A percentile compares a stretch with the other conserved stretches of the same genome.
These are phyloP conservation scores for Cyclotella atomus DNA, from an alignment of 108 stramenopile species.

Conservation along the genomic window DNA sequence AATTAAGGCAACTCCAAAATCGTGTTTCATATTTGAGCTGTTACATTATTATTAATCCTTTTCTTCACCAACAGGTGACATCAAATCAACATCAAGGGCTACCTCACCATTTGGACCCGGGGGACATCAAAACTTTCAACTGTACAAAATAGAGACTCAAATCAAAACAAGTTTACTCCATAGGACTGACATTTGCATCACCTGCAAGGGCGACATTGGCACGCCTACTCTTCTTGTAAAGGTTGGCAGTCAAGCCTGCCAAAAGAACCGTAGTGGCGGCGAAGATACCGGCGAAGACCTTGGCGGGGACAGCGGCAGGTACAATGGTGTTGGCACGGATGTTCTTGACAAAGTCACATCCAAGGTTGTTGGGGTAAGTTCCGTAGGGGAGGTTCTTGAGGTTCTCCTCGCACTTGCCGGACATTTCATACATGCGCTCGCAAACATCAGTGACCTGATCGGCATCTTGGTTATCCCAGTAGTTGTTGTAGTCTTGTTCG, in stretches of 20 bases:
- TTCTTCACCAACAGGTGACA: not conserved
- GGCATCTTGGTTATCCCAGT: constrained; percentile 33
- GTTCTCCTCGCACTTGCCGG: constrained; percentile 84
- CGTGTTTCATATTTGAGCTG: not conserved
- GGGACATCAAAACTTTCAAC: not conserved
- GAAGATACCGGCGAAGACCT: constrained; percentile 43
- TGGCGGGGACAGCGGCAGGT: constrained; percentile 16
- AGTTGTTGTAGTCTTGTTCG: constrained; percentile 50
- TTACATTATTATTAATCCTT: not conserved
- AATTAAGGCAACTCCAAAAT: not conserved
- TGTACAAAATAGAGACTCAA: not conserved
- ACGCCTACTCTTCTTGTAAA: constrained; percentile 29
- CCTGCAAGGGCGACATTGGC: constrained; percentile 25
- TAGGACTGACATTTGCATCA: constrained; percentile 1
- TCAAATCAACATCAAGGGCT: not conserved
- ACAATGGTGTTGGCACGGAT: constrained; percentile 5
- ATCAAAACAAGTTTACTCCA: constrained; percentile 1
- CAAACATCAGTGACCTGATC: constrained; percentile 71
- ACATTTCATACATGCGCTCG: constrained; percentile 60
- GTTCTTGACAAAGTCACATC: constrained; percentile 48
- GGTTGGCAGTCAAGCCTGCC: constrained; percentile 19
- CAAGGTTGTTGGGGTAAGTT: constrained; percentile 54
- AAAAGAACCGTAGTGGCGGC: constrained; percentile 37
- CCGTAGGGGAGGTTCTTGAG: constrained; percentile 51
- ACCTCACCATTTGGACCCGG: not conserved